These are phyloP conservation scores for Avena eriantha DNA, from an alignment of 176 grass and related monocot species.

Conservation along the genomic window DNA sequence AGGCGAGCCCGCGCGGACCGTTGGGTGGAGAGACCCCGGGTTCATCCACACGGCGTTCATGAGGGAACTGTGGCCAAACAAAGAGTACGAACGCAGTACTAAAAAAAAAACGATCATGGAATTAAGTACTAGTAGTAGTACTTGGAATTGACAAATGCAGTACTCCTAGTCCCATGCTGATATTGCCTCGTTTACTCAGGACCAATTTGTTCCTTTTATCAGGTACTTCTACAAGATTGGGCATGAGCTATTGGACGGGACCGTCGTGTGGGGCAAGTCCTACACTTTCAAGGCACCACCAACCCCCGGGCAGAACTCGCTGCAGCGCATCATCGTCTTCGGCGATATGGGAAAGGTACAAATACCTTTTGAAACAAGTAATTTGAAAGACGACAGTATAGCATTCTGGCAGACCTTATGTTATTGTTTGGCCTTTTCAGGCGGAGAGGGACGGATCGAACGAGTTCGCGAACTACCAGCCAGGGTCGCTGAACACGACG, in stretches of 20 bases:
- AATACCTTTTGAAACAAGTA: not conserved
- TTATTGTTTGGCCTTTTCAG: constrained; percentile 15
- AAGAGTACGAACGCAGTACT: constrained; percentile 46
- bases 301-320: constrained; percentile 74
- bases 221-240: constrained; percentile 88
- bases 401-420: not conserved
- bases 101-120: not conserved
- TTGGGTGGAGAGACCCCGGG: constrained; percentile 89
- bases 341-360: constrained; percentile 94
- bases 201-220: not conserved
- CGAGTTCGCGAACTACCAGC: constrained; percentile 84
- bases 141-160: too few relatives aligned
- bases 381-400: not conserved
- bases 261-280: constrained; percentile 65
- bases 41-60: constrained; percentile 96
- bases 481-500: constrained; percentile 80
- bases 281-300: constrained; percentile 83
- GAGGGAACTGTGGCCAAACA: constrained; percentile 83
- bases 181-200: not conserved
- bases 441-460: constrained; percentile 87
- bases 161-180: not conserved
- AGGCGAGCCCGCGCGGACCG: constrained; percentile 79
- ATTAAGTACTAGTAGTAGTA: too few relatives aligned
- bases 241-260: constrained; percentile 64
- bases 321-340: constrained; percentile 84